phyloP scores from a whole-genome alignment of 768 basidiomycete species.

The Melanogaster broomeanus region DNA sequence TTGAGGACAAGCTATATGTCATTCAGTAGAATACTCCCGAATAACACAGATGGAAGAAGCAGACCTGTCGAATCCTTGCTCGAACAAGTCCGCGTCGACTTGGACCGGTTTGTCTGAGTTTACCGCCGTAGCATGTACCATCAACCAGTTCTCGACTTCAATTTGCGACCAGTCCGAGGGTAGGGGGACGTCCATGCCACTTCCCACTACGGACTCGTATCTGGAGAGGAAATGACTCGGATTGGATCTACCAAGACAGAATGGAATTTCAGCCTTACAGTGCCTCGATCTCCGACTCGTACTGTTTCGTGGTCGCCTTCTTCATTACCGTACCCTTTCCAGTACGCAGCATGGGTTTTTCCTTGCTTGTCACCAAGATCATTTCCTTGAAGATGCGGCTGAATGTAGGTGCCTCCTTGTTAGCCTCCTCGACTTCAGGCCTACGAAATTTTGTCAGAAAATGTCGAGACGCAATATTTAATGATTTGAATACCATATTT shows the following conservation, averaged over 20 bases:
- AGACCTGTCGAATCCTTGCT: conserved; percentile 40
- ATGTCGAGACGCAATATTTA: neutral
- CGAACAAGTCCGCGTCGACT: conserved; percentile 24
- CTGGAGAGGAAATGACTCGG: conserved; percentile 11
- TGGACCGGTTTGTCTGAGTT: conserved; percentile 7
- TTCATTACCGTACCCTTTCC: conserved; percentile 49
- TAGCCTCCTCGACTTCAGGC: conserved; percentile 44
- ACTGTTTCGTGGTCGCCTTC: conserved; percentile 39
- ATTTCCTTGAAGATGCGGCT: conserved; percentile 54
- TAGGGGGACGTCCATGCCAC: conserved; percentile 24
- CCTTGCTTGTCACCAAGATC: conserved; percentile 44
- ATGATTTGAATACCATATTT: conserved; percentile 33
- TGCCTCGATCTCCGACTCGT: conserved; percentile 48
- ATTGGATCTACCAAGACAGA: neutral
- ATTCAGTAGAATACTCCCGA: neutral
- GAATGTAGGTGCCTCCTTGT: conserved; percentile 39
- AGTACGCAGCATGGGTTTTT: conserved; percentile 46
- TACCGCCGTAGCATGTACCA: conserved; percentile 20
- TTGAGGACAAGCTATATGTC: conserved; percentile 34
- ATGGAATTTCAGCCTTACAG: conserved; percentile 32
- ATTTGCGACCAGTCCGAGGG: conserved; percentile 24
- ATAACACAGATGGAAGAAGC: neutral
- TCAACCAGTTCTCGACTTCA: conserved; percentile 27
- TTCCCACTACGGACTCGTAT: conserved; percentile 30
- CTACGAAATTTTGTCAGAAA: conserved; percentile 15